Conservation (phyloP, 768 basidiomycete species). For the Xanthoconium purpureum region DNA sequence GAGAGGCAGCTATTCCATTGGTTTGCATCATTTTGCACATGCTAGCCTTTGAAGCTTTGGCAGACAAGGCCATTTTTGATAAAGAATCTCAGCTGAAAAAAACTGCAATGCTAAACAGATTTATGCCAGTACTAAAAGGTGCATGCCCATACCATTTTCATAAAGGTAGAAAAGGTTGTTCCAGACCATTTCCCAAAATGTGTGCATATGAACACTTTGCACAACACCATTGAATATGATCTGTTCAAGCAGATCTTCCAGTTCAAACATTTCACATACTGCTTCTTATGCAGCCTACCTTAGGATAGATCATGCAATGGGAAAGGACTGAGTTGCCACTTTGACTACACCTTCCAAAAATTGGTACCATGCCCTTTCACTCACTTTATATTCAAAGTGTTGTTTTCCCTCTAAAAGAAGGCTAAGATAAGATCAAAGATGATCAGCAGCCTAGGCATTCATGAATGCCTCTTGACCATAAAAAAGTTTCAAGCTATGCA, state of each 20-base stretch:
- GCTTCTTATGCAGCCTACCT: neutral
- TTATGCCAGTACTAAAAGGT: neutral
- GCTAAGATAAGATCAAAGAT: neutral
- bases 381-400: neutral
- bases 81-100: too few species aligned
- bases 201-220: neutral
- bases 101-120: neutral
- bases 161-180: neutral
- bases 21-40: too few species aligned
- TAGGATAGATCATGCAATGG: neutral
- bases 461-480: neutral
- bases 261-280: neutral
- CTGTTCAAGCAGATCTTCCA: neutral
- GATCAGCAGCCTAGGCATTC: neutral
- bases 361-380: neutral
- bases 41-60: too few species aligned
- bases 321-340: neutral
- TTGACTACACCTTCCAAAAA: neutral
- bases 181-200: neutral
- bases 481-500: neutral
- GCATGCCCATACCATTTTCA: slow-evolving; percentile 2
- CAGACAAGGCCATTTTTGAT: too few species aligned
- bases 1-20: too few species aligned
- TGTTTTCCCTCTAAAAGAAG: neutral
- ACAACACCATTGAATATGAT: neutral